Evolutionary conservation across 2,329 filamentous ascomycete genomes (phyloP).

Genomic region (Fusarium mangiferae): DNA sequence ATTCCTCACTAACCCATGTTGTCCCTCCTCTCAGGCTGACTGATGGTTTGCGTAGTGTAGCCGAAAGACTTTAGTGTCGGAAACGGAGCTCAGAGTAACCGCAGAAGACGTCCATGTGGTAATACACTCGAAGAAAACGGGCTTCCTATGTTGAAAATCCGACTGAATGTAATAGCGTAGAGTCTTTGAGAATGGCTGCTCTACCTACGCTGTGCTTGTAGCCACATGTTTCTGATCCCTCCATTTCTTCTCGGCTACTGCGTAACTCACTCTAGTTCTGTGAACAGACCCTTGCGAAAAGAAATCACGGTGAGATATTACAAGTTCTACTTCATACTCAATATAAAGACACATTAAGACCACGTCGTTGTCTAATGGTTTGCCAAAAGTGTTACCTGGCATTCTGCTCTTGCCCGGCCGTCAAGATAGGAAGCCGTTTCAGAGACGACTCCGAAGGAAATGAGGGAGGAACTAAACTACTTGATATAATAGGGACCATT

Average conservation of each 20-base stretch:
- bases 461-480: rapidly evolving
- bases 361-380: not conserved
- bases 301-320: rapidly evolving
- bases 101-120: not conserved
- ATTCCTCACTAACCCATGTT: rapidly evolving
- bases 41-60: not conserved
- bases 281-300: rapidly evolving
- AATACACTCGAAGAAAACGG: rapidly evolving
- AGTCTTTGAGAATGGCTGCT: not conserved
- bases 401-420: not conserved
- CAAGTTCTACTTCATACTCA: rapidly evolving
- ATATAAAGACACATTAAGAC: rapidly evolving
- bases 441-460: not conserved
- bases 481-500: rapidly evolving
- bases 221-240: not conserved
- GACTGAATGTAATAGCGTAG: rapidly evolving
- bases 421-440: no score
- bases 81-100: not conserved
- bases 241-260: not conserved
- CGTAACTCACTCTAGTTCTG: not conserved
- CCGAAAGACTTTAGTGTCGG: rapidly evolving
- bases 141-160: rapidly evolving
- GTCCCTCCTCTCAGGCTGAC: no score
- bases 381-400: no score
- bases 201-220: not conserved